Base-by-base conservation (phyloP, 768 basidiomycete species). In the Kwoniella dendrophila region DNA sequence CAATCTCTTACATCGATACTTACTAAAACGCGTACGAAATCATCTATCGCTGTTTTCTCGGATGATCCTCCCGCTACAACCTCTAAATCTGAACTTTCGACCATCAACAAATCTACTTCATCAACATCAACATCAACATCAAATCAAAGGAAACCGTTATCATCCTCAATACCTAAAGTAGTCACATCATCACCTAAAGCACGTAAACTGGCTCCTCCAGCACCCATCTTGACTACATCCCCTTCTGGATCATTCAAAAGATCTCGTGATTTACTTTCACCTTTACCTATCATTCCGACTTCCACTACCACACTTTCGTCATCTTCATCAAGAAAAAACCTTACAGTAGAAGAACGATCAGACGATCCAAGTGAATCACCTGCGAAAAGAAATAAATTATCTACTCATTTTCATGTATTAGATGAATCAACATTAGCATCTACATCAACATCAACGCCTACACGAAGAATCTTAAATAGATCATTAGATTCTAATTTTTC, bases 301-400 rank as follows among this genome's bases (percentile, higher is more conserved):
- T 22, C 48, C 29, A 47, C 30, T 33, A 30, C 16, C 47, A 41
- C 16, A 48, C n/a, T n/a, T n/a, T 27, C 56, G 1, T n/a, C 4
- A 29, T 22, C 41, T 20, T 16, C n/a, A 7, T 12, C 53, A 6
- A 26, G 53, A 3, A 26, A 18, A 20, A 45, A 40, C 27, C 11
- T 6, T 7, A 32, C 8, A 29, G 18, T 29, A 10, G 27, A 41
- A 44, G 22, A 43, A 14, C 41, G 41, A 11, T 20, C 27, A 11
- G n/a, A 29, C 11, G 55, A 56, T 56, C 55, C 38, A 6, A 52
- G 38, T 38, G 41, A 60, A 47, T 60, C 59, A 5, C 59, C 59
- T 4, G 33, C 36, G 2, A 60, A 60, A 41, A 27, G 59, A 22
- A 60, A 52, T 33, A 36, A 40, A 29, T 32, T 52, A 1, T 14